Base-by-base conservation (phyloP, 192 early-diverging fungal species). In the Paraglomus occultum region DNA sequence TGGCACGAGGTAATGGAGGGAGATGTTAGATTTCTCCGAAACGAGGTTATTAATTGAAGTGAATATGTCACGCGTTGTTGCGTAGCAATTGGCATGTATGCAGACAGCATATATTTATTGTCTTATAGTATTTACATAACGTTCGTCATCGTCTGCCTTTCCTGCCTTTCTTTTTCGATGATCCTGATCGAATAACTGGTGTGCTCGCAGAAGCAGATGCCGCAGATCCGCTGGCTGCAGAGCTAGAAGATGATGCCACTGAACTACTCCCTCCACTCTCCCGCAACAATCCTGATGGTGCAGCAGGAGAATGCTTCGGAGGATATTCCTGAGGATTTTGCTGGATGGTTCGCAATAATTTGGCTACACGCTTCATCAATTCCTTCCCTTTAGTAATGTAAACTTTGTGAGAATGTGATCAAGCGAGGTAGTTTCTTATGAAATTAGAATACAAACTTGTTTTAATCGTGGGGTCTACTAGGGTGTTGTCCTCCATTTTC, bases 401-500 rank as follows among this genome's bases (percentile, higher is more conserved):
- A 31, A 3, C 31, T 31, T 31, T 2, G 31, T 31, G 3, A 31
- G 31, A 31, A 31, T 31, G 31, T 31, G 31, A 31, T 31, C 3
- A 3, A 31, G 62, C 40, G 62, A 64, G 40, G 62, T 0, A 50
- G 62, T 12, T 47, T 63, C 40, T 44, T 40, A 6, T 5, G 44
- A 46, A 31, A 31, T 31, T 31, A 31, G 9, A 7, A 17, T 14
- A 68, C 77, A 84, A 85, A 76, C 87, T 73, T 20, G 78, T 77
- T 0, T 58, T 73, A 45, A 87, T 78, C 6, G 74, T 70, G 1
- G 20, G 54, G n/a, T 72, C 73, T 18, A 80, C 59, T 8, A 66
- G 76, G 43, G 70, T 54, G 0, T 80, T 80, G 2, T 61, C 43
- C 6, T 64, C 73, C 20, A 77, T 74, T 74, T 80, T 79, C 51